These are phyloP conservation scores for Drechslera avenae DNA, from an alignment of 2,329 filamentous ascomycete species.

Conservation along the genomic window DNA sequence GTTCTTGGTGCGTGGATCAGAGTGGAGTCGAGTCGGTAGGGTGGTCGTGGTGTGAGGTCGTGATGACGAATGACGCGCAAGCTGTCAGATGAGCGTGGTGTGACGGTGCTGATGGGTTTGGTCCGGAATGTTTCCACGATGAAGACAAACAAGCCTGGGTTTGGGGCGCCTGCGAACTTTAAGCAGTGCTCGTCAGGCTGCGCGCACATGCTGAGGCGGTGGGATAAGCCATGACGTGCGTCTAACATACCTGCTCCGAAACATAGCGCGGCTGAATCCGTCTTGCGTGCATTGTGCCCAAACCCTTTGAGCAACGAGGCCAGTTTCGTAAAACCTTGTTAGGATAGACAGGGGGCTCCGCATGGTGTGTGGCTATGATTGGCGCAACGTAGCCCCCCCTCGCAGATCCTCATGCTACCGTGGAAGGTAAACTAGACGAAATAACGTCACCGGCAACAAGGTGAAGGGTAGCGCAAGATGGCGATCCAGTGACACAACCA, in stretches of 20 bases:
- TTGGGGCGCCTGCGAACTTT: conserved; percentile 11
- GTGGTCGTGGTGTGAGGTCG: conserved; percentile 16
- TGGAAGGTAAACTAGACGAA: conserved; percentile 24
- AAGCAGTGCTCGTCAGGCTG: conserved; percentile 11
- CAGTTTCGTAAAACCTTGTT: conserved; percentile 17
- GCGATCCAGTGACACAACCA: conserved; percentile 27
- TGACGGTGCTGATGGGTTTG: conserved; percentile 3
- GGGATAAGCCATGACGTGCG: conserved; percentile 36
- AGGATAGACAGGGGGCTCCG: conserved; percentile 7
- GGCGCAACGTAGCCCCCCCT: conserved; percentile 16
- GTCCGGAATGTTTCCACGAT: neutral
- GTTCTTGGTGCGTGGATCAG: conserved; percentile 18
- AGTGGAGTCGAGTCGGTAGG: conserved; percentile 21
- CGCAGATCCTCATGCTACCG: conserved; percentile 22
- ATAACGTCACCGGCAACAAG: conserved; percentile 37
- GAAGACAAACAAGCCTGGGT: neutral
- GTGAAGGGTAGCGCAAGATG: conserved; percentile 25
- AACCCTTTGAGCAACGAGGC: conserved; percentile 15
- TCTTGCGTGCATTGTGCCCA: conserved; percentile 9
- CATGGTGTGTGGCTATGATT: conserved; percentile 23
- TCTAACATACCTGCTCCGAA: conserved; percentile 9
- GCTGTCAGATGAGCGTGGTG: conserved; percentile 1
- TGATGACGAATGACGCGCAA: conserved; percentile 19
- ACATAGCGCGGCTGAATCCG: conserved; percentile 26
- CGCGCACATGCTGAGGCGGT: conserved; percentile 22